Evolutionary conservation across 2,329 filamentous ascomycete species (phyloP), one percentile per base, ranked within the genome.

Genomic region (Fusarium succisae): DNA sequence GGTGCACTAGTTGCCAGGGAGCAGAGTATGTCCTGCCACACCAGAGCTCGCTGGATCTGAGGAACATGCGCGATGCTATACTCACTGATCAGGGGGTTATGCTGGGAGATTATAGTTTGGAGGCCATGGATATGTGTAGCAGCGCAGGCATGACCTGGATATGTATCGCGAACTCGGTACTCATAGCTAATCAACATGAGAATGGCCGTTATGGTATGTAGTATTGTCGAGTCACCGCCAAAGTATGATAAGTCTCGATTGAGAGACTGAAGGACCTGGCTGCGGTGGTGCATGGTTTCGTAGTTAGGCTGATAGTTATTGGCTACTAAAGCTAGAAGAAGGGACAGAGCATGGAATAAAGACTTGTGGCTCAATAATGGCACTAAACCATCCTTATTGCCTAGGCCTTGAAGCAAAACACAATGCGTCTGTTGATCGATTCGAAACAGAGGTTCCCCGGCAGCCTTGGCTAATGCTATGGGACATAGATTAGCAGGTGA

Each of bases 1-100:
- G 47, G 63, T 1, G 24, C 37, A 11, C 65, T 41, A 9, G 54
- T 68, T 22, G 54, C 47, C 10, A 68, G 37, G 3, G 65, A 68
- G 37, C 47, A 54, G 3, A 62, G 48, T 18, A 68, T 68, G 10
- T 68, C 65, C 24, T 68, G 65, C 65, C 65, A 68, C 1, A 43
- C 44, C 17, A 68, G 47, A 8, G 65, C 65, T 7, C 65, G 54
- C 18, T 68, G 54, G 4, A 67, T 38, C 15, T 35, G 30, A 10
- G 39, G 17, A 9, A 54, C 10, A 3, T 14, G 22, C 8, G 8
- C 8, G 15, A 18, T 11, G 8, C 7, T 48, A 14, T 24, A 18
- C 8, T 15, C 28, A 8, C 39, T 24, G 12, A 12, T 2, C 6
- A 37, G 32, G 15, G 12, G 18, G 14, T 26, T 17, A 11, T 9